Evolutionary conservation across 805 yeast genomes (phyloP), one percentile per base, ranked within the genome.

Genomic region (Candida yuanshanica): DNA sequence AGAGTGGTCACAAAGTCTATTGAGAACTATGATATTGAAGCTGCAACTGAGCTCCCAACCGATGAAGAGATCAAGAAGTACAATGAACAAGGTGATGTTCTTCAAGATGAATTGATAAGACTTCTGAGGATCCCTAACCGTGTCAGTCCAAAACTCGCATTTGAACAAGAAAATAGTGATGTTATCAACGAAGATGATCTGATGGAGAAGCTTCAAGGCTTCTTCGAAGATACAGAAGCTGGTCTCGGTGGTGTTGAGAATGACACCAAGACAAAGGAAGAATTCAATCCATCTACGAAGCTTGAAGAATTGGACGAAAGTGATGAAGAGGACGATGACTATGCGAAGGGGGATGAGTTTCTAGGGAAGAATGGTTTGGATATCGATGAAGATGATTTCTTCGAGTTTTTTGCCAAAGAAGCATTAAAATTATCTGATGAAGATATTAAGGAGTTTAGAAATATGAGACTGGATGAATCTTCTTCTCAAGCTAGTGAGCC

Each of bases 381-480:
- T 39, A 74, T 80, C 8, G 78, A 76, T 50, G 85, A 79, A 49
- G 87, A 81, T 53, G 87, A 81, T 51, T 81, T 81, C 52, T 76
- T 81, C 49, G 88, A 81, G 53, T 80, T 68, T 50, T 77, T 79
- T 53, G 61, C 77, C 11, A 68, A 69, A 41, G 74, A 78, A 23
- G 85, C 79, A 0, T 50, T 80, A 20, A 66, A 75, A 18, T 41
- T 79, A 45, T 54, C 66, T 0, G 68, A 70, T 14, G 71, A 67
- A 5, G 74, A 76, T 16, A 50, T 79, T 9, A 74, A 66, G 27
- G 47, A 56, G 7, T 61, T 63, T 39, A 57, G 69, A 42, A 46
- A 45, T 13, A 26, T 49, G 21, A 31, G 8, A 6, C 4, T 35
- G 35, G 14, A 6, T 34, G 33, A 26, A 12, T 9, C 20, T n/a